These are phyloP conservation scores for Fusarium sp. DNA, from an alignment of 2,329 filamentous ascomycete genomes.

Conservation along the genomic window DNA sequence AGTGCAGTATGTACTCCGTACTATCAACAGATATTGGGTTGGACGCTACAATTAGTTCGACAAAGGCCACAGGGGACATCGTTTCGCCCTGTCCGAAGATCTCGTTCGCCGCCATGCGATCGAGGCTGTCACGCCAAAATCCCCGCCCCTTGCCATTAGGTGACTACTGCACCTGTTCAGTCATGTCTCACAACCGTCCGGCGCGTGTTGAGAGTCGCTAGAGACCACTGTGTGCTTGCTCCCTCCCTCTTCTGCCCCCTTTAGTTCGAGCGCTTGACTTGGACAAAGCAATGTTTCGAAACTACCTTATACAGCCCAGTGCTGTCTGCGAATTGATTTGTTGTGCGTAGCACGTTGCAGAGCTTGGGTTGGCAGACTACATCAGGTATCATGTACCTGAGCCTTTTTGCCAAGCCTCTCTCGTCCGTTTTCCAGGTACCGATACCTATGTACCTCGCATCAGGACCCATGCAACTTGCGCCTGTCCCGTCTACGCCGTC, in stretches of 20 bases:
- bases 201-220: not conserved
- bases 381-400: conserved; percentile 14
- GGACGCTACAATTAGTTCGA: not conserved
- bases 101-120: conserved; percentile 30
- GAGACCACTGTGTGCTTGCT: not conserved
- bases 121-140: conserved; percentile 29
- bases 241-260: not conserved
- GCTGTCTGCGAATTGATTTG: conserved; percentile 4
- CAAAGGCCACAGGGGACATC: conserved; percentile 11
- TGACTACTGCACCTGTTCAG: not conserved
- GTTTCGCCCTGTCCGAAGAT: conserved; percentile 33
- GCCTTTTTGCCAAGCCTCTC: conserved; percentile 16
- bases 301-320: not conserved
- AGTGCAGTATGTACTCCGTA: not conserved
- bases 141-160: conserved; percentile 18
- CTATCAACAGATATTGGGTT: conserved; percentile 13
- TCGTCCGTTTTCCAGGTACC: conserved; percentile 30
- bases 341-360: conserved; percentile 14
- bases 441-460: conserved; percentile 38
- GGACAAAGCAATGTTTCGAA: conserved; percentile 26
- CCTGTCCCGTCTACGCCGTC: conserved; percentile 23
- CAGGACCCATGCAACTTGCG: conserved; percentile 35
- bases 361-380: conserved; percentile 11
- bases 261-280: not conserved
- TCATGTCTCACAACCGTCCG: conserved; percentile 20